Base-by-base conservation (phyloP, 1,284 basidiomycete genomes). In the Rhodofomes roseus region DNA sequence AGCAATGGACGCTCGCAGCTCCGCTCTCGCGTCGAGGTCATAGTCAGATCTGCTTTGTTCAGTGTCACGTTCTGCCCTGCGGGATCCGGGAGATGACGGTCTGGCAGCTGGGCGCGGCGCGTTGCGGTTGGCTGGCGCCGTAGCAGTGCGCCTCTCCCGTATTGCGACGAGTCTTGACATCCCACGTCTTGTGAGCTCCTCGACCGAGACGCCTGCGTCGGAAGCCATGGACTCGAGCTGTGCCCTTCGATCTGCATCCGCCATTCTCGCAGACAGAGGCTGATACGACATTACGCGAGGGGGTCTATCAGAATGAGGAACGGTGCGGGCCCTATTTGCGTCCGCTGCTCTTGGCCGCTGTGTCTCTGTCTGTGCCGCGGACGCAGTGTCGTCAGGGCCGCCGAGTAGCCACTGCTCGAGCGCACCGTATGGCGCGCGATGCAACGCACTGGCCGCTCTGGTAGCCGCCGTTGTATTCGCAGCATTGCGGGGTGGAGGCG, bases 1-100 rank as follows among this genome's bases (percentile, higher is more conserved):
- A 37, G 7, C 22, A 37, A 52, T 39, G 37, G 59, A 57, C 8
- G 59, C 55, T 36, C 57, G 59, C 23, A 63, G 40, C 41, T 51
- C 56, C 7, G 46, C 56, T 29, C 44, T 25, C 8, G 46, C 22
- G 16, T 41, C 12, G 20, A 40, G 36, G 14, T 57, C 44, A 14
- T 16, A 12, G 16, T 44, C 3, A 23, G 9, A 7, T 22, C 9
- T 27, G 46, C 6, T 25, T 9, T 4, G 23, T 2, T 2, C 4
- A 12, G 11, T 2, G 12, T 48, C 46, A 27, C 16, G 11, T 5
- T 48, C 25, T 16, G 9, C 7, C 6, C 22, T 22, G 6, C 14
- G 23, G 3, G 46, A 1, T 5, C 12, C 25, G 14, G 46, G 46
- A 48, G 25, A 25, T 25, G 25, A 5, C 25, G 46, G 4, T 9